Evolutionary conservation across 176 grass and related monocot genomes (phyloP).

Genomic region (Eremochloa ophiuroides): DNA sequence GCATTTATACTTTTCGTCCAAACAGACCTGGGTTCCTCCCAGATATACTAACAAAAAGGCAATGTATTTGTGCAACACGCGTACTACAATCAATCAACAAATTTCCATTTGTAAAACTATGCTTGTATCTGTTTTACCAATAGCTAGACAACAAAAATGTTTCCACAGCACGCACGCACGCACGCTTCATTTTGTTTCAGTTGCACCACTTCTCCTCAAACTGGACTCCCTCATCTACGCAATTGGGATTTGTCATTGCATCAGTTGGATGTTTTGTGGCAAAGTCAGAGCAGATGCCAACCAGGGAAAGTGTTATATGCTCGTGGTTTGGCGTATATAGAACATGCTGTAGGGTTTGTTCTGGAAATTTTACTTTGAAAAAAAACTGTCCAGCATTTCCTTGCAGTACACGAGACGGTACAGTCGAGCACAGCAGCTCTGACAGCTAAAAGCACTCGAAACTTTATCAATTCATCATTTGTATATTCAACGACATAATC

Average conservation of each 20-base stretch:
- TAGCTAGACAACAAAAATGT: constrained; percentile 2
- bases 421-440: background rate
- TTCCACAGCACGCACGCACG: no score
- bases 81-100: constrained; percentile 11
- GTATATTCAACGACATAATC: background rate
- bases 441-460: background rate
- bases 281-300: background rate
- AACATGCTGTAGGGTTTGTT: no score
- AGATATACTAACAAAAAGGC: background rate
- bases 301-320: background rate
- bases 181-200: constrained; percentile 34
- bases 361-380: background rate
- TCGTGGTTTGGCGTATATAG: no score
- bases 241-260: constrained; percentile 1
- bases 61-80: background rate
- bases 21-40: background rate
- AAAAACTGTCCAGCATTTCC: background rate
- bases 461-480: background rate
- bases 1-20: background rate
- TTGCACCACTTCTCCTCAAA: constrained; percentile 60
- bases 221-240: constrained; percentile 71
- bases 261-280: background rate
- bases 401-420: background rate
- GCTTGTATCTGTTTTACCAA: background rate
- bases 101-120: constrained; percentile 8